Conservation (phyloP, 495 filamentous ascomycete genomes). For the Thermochaetoides thermophila region DNA sequence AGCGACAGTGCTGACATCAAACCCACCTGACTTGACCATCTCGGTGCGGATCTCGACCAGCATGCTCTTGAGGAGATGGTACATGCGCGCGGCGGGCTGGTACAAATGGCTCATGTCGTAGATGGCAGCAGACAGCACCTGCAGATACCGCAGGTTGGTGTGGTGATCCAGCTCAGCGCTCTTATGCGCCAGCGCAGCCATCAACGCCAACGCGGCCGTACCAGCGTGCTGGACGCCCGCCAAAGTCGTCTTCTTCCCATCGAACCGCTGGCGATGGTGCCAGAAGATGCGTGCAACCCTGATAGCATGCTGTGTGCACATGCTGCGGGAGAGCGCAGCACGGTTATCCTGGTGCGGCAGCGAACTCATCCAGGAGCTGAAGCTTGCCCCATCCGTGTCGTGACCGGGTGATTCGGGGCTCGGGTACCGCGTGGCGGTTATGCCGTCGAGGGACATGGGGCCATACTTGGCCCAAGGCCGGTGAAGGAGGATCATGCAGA, state of each 20-base stretch:
- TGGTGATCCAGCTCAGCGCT: slow-evolving; percentile 20
- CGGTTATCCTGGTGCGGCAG: slow-evolving; percentile 22
- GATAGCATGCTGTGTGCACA: slow-evolving; percentile 39
- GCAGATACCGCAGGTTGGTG: slow-evolving; percentile 21
- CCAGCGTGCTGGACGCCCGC: slow-evolving; percentile 37
- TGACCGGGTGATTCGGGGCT: slow-evolving; percentile 2
- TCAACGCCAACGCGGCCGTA: slow-evolving; percentile 35
- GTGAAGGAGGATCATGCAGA: slow-evolving; percentile 34
- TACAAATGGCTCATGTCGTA: slow-evolving; percentile 29
- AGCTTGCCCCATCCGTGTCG: background rate
- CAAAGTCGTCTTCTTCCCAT: slow-evolving; percentile 29
- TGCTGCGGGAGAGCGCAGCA: slow-evolving; percentile 27
- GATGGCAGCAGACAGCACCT: slow-evolving; percentile 24
- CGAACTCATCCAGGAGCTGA: slow-evolving; percentile 4
- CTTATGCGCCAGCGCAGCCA: slow-evolving; percentile 31
- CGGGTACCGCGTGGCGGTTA: slow-evolving; percentile 2
- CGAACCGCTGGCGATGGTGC: slow-evolving; percentile 36
- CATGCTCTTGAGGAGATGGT: slow-evolving; percentile 20
- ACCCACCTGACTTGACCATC: slow-evolving; percentile 10
- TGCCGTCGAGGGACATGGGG: slow-evolving; percentile 16
- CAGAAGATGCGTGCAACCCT: slow-evolving; percentile 35
- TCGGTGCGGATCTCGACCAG: slow-evolving; percentile 20
- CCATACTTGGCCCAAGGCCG: slow-evolving; percentile 34
- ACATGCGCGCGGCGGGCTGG: slow-evolving; percentile 23
- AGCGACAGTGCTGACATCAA: slow-evolving; percentile 2